Percentiles rank a stretch among this genome's conserved stretches.
Evolutionary conservation across 345 rosid genomes (phyloP).

Genomic region (Bruguiera parviflora): DNA sequence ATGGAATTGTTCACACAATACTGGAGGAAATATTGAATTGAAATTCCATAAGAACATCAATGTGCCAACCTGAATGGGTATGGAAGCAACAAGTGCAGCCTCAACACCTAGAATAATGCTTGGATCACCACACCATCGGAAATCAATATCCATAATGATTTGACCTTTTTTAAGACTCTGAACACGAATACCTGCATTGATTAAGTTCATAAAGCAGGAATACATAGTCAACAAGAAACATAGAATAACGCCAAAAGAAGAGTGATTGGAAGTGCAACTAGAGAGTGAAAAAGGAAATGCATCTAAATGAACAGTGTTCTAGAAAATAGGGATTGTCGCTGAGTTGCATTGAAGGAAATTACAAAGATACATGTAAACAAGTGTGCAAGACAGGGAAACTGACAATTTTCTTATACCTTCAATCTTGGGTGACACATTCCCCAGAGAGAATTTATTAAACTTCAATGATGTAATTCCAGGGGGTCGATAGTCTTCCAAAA

Average conservation of each 20-base stretch:
- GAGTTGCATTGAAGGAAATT: no score
- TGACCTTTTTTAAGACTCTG: slow-evolving; percentile 98
- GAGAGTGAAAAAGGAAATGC: no score
- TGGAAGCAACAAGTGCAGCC: slow-evolving; percentile 93
- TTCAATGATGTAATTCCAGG: slow-evolving; percentile 89
- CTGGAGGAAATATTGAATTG: not conserved
- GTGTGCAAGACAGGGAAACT: not conserved
- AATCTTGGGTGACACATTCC: slow-evolving; percentile 95
- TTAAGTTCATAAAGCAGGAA: slow-evolving; percentile 18
- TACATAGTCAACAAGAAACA: not conserved
- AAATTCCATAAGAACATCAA: slow-evolving; percentile 8
- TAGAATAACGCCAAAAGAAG: not conserved
- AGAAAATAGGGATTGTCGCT: no score
- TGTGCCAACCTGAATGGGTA: slow-evolving; percentile 86
- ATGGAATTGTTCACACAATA: slow-evolving; percentile 12
- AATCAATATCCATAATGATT: slow-evolving; percentile 91
- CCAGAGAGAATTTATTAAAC: slow-evolving; percentile 83
- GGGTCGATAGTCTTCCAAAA: slow-evolving; percentile 93
- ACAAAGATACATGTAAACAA: no score
- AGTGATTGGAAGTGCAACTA: not conserved
- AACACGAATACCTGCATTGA: slow-evolving; percentile 81
- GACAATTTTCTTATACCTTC: slow-evolving; percentile 57
- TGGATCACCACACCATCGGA: slow-evolving; percentile 99
- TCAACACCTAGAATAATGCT: slow-evolving; percentile 87
- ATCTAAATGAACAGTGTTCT: no score